Percentiles rank a stretch among this genome's conserved stretches.
Conservation (phyloP, 441 rosid genomes). For the Kokia cookei region DNA sequence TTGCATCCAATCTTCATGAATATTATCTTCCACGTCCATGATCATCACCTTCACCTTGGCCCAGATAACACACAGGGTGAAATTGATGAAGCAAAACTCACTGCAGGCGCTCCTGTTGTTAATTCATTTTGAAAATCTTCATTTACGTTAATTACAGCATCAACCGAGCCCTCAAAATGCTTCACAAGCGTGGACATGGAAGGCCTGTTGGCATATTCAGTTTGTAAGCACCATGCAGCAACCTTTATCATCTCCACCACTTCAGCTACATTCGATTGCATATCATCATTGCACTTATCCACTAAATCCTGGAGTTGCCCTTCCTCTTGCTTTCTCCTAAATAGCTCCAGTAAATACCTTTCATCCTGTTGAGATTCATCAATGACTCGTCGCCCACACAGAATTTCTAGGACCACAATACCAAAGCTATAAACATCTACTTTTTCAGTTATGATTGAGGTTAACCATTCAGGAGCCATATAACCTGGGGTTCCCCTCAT, state of each 20-base stretch:
- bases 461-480: background rate
- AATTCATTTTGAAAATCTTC: background rate
- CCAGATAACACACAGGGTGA: too few species aligned
- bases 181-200: background rate
- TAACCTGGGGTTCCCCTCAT: background rate
- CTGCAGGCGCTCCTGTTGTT: too few species aligned
- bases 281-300: too few species aligned
- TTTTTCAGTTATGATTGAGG: background rate
- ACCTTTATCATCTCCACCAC: background rate
- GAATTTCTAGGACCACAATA: background rate
- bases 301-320: too few species aligned
- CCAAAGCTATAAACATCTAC: background rate
- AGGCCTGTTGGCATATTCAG: background rate
- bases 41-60: too few species aligned
- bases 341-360: background rate
- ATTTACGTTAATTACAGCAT: background rate
- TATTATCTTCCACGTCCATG: too few species aligned
- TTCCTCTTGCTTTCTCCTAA: background rate
- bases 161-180: background rate
- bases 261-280: background rate
- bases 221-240: background rate
- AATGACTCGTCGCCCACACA: background rate
- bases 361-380: background rate
- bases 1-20: too few species aligned
- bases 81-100: too few species aligned